These are phyloP conservation scores for Acacia concinna DNA, from an alignment of 331 rosid genomes.

Conservation along the genomic window DNA sequence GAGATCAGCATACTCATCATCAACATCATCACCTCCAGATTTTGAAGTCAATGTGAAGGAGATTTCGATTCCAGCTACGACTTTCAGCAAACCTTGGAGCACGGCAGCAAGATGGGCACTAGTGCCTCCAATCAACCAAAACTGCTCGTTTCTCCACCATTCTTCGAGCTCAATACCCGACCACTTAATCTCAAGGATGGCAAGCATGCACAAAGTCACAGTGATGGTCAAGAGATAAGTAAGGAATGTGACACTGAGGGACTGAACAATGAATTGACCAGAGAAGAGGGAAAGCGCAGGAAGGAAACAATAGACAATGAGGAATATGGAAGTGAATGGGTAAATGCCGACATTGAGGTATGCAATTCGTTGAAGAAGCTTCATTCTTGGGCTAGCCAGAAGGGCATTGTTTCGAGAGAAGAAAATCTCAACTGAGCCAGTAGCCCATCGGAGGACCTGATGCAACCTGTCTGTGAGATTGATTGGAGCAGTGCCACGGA, in stretches of 20 bases:
- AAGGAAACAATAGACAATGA: slow-evolving; percentile 61
- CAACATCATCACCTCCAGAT: slow-evolving; percentile 51
- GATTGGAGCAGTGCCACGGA: slow-evolving; percentile 61
- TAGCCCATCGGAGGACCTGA: slow-evolving; percentile 63
- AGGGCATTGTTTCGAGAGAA: slow-evolving; percentile 55
- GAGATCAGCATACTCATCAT: slow-evolving; percentile 54
- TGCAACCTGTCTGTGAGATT: slow-evolving; percentile 60
- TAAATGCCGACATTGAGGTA: slow-evolving; percentile 62
- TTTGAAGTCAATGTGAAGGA: slow-evolving; percentile 59
- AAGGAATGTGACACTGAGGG: slow-evolving; percentile 54
- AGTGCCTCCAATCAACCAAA: slow-evolving; percentile 60
- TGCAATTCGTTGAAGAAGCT: slow-evolving; percentile 52
- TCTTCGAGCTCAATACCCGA: slow-evolving; percentile 62
- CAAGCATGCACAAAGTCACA: slow-evolving; percentile 49
- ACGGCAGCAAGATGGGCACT: slow-evolving; percentile 63
- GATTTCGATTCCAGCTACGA: slow-evolving; percentile 53
- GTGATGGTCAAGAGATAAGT: slow-evolving; percentile 51
- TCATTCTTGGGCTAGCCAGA: slow-evolving; percentile 55
- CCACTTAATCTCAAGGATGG: slow-evolving; percentile 59
- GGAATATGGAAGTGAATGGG: slow-evolving; percentile 63
- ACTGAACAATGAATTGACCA: slow-evolving; percentile 62
- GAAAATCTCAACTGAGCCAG: slow-evolving; percentile 60
- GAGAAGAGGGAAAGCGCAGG: slow-evolving; percentile 67
- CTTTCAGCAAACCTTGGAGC: slow-evolving; percentile 54
- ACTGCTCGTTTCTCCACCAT: slow-evolving; percentile 68